These are phyloP conservation scores for Metarhizium album DNA, from an alignment of 2,329 filamentous ascomycete genomes.

Conservation along the genomic window DNA sequence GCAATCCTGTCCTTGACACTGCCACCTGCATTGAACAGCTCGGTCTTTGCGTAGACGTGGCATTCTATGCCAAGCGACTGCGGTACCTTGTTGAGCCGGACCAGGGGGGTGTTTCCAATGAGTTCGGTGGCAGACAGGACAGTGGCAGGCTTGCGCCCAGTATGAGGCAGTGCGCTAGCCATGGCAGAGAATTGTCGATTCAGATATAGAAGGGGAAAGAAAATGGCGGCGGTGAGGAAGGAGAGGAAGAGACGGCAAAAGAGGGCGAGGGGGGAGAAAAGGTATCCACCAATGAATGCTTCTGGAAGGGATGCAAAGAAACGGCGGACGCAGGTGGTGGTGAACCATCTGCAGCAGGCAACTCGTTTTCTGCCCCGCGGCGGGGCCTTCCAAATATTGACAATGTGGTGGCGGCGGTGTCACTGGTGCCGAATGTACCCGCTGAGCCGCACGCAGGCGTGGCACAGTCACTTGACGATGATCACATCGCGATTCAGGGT, in stretches of 20 bases:
- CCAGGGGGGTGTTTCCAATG: slow-evolving; percentile 93
- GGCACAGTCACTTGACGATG: too few species aligned
- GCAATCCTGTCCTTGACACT: slow-evolving; percentile 95
- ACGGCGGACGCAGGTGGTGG: too few species aligned
- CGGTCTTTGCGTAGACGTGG: slow-evolving; percentile 81
- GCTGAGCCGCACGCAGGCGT: too few species aligned
- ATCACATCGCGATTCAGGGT: too few species aligned
- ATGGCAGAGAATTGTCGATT: not conserved
- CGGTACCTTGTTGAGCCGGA: slow-evolving; percentile 86
- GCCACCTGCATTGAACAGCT: slow-evolving; percentile 88
- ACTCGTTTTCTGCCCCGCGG: too few species aligned
- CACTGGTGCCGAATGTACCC: too few species aligned
- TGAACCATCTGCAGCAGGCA: too few species aligned
- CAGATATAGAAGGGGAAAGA: not conserved
- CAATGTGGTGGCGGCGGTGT: too few species aligned
- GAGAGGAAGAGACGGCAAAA: not conserved
- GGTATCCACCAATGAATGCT: too few species aligned
- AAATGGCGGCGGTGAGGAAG: not conserved
- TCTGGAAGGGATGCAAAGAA: too few species aligned
- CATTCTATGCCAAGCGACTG: slow-evolving; percentile 83
- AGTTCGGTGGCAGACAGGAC: slow-evolving; percentile 65
- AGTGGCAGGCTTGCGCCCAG: slow-evolving; percentile 22
- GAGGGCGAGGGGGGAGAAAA: too few species aligned
- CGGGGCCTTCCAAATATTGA: too few species aligned
- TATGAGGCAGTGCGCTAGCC: slow-evolving; percentile 2